A percentile compares a stretch with the other conserved stretches of the same genome.
phyloP scores from a whole-genome alignment of 495 filamentous ascomycete genomes.

The Hypoxylon perforatum region DNA sequence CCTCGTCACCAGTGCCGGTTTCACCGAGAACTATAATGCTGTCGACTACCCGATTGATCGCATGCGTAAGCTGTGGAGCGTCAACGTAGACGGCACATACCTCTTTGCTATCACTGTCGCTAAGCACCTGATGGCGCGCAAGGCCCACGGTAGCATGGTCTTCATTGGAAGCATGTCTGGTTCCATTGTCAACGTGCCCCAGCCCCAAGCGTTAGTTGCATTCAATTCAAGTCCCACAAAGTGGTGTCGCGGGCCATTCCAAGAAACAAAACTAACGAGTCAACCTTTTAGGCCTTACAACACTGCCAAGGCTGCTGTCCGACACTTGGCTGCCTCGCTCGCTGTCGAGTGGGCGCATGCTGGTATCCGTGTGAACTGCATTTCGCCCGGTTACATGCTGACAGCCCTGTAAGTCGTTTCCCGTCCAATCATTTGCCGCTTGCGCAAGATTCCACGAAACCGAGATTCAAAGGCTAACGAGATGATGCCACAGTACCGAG shows the following conservation, averaged over 20 bases:
- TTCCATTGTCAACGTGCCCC: conserved; percentile 90
- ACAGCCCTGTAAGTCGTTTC: conserved; percentile 78
- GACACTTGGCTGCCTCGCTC: conserved; percentile 81
- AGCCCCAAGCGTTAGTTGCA: conserved; percentile 76
- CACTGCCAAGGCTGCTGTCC: conserved; percentile 86
- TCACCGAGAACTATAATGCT: conserved; percentile 95
- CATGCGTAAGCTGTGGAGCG: conserved; percentile 90
- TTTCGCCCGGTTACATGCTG: conserved; percentile 93
- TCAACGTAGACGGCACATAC: conserved; percentile 96
- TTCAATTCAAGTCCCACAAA: neutral
- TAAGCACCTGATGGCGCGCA: conserved; percentile 86
- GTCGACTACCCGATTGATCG: conserved; percentile 88
- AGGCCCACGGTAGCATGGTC: conserved; percentile 83
- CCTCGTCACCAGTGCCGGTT: conserved; percentile 94
- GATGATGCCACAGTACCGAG: conserved; percentile 71
- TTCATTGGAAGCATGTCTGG: conserved; percentile 97
- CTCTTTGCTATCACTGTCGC: conserved; percentile 86
- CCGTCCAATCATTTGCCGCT: conserved; percentile 7
- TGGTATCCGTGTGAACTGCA: conserved; percentile 89
- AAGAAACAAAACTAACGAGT: conserved; percentile 24
- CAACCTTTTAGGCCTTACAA: conserved; percentile 74
- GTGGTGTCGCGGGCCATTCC: neutral
- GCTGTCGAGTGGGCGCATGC: conserved; percentile 90
- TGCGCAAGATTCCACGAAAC: conserved; percentile 23
- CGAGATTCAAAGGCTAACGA: conserved; percentile 18